phyloP scores from a whole-genome alignment of 148 eudicot species.

The Mesembryanthemum crystallinum region DNA sequence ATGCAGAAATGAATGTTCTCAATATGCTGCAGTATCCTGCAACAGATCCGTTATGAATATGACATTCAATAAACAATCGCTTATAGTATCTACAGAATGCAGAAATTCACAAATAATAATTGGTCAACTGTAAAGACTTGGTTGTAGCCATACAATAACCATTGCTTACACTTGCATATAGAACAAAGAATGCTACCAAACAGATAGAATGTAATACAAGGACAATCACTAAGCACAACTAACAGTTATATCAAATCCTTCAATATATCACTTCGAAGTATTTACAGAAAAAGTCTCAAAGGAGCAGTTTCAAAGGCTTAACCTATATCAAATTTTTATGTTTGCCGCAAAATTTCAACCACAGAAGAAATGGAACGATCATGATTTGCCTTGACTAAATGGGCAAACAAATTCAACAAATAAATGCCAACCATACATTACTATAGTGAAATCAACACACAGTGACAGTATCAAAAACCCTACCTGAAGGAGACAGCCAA shows the following conservation, averaged over 20 bases:
- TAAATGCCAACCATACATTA: no score
- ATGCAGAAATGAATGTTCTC: slow-evolving; percentile 85
- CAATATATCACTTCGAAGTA: slow-evolving; percentile 70
- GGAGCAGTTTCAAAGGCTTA: slow-evolving; percentile 86
- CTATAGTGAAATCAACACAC: no score
- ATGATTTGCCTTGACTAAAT: no score
- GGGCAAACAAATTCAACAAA: no score
- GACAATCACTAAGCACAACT: slow-evolving; percentile 22
- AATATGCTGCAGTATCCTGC: slow-evolving; percentile 85
- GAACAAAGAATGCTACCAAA: neutral
- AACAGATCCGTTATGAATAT: slow-evolving; percentile 57
- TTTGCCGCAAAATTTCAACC: no score
- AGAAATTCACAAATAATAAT: neutral
- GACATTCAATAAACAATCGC: neutral
- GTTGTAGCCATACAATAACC: neutral
- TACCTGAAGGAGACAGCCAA: no score
- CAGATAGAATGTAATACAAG: neutral
- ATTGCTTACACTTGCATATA: neutral
- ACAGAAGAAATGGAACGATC: no score
- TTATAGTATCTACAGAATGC: neutral
- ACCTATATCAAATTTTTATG: no score
- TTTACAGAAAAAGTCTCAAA: slow-evolving; percentile 61
- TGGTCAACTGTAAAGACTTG: neutral
- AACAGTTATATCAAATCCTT: slow-evolving; percentile 90
- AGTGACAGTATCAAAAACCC: no score